These are phyloP conservation scores for Metschnikowia kofuensis DNA, from an alignment of 805 yeast genomes.

Conservation along the genomic window DNA sequence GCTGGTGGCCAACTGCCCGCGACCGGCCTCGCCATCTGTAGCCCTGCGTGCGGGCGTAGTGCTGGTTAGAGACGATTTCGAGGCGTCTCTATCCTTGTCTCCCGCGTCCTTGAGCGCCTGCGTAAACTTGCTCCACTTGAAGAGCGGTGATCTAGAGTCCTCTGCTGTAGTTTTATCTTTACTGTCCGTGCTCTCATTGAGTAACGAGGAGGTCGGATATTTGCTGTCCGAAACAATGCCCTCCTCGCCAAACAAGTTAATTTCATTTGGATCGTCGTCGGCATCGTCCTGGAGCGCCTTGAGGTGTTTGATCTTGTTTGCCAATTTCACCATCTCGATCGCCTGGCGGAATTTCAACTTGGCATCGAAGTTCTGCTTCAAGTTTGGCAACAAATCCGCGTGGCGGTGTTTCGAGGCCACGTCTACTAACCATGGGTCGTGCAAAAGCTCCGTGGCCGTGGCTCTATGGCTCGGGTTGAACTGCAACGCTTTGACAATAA, in stretches of 20 bases:
- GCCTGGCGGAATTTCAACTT: conserved; percentile 82
- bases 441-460: conserved; percentile 59
- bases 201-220: background rate
- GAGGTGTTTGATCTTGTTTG: conserved; percentile 73
- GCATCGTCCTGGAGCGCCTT: conserved; percentile 57
- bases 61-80: conserved; percentile 24
- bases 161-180: conserved; percentile 2
- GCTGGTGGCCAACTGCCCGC: conserved; percentile 41
- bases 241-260: conserved; percentile 38
- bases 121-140: conserved; percentile 30
- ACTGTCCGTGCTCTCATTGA: conserved; percentile 7
- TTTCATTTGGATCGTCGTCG: conserved; percentile 51
- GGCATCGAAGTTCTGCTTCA: conserved; percentile 80
- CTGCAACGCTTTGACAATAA: conserved; percentile 68
- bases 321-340: conserved; percentile 76
- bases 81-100: conserved; percentile 11
- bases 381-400: conserved; percentile 74
- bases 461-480: conserved; percentile 67
- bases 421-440: conserved; percentile 66
- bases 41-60: conserved; percentile 6
- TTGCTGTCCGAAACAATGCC: conserved; percentile 13
- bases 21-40: background rate
- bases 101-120: conserved; percentile 21
- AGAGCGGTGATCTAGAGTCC: conserved; percentile 13
- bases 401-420: conserved; percentile 49